A percentile compares a stretch with the other conserved stretches of the same genome.
phyloP scores from a whole-genome alignment of 2,329 filamentous ascomycete species.

The Diaporthe citriasiana region DNA sequence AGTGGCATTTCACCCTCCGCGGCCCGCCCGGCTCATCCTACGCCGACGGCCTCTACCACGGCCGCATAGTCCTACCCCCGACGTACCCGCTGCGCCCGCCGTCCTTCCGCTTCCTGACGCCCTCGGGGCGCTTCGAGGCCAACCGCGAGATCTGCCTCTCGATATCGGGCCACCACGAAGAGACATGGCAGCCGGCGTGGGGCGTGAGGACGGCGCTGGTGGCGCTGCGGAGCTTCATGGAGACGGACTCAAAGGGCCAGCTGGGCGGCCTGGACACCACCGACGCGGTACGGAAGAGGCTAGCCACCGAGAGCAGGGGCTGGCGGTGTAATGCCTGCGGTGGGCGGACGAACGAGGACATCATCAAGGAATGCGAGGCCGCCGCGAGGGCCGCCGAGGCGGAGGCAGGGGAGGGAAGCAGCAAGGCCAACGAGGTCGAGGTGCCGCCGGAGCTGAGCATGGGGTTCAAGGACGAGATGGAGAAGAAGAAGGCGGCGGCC shows the following conservation, averaged over 20 bases:
- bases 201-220: slow-evolving; percentile 90
- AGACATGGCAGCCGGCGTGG: slow-evolving; percentile 99
- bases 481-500: slow-evolving; percentile 50
- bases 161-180: slow-evolving; percentile 95
- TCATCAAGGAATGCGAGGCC: slow-evolving; percentile 79
- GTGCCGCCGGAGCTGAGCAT: slow-evolving; percentile 72
- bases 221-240: slow-evolving; percentile 90
- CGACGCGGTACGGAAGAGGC: slow-evolving; percentile 74
- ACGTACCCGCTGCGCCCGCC: slow-evolving; percentile 93
- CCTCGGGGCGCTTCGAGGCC: slow-evolving; percentile 92
- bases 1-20: slow-evolving; percentile 99
- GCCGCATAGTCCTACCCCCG: slow-evolving; percentile 90
- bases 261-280: slow-evolving; percentile 88
- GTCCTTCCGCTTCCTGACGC: slow-evolving; percentile 94
- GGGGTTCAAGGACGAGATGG: slow-evolving; percentile 81
- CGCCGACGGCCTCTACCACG: slow-evolving; percentile 89
- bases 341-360: slow-evolving; percentile 77
- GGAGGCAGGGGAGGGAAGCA: slow-evolving; percentile 41
- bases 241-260: slow-evolving; percentile 88
- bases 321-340: slow-evolving; percentile 83
- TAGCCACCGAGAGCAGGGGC: slow-evolving; percentile 75
- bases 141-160: slow-evolving; percentile 97
- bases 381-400: slow-evolving; percentile 57
- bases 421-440: slow-evolving; percentile 57
- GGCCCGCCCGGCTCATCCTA: slow-evolving; percentile 88